Conservation (phyloP, 345 rosid genomes). For the Gossypium raimondii region DNA sequence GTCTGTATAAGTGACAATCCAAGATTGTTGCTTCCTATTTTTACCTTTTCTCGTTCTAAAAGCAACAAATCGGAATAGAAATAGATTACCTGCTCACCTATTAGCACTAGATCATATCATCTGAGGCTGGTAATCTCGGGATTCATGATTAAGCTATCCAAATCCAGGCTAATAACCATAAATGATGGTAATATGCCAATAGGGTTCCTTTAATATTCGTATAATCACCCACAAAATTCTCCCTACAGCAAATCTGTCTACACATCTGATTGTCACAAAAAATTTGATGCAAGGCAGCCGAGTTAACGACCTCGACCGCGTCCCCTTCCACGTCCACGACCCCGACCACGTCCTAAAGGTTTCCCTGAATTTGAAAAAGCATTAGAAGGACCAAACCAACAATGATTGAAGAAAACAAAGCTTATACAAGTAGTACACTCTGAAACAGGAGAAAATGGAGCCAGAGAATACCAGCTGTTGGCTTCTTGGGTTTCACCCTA, state of each 20-base stretch:
- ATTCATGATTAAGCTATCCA: slow-evolving; percentile 8
- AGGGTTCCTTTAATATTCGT: slow-evolving; percentile 12
- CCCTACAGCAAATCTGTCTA: slow-evolving; percentile 31
- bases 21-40: not conserved
- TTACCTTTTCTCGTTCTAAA: not conserved
- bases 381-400: slow-evolving; percentile 10
- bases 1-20: not conserved
- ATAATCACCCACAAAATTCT: slow-evolving; percentile 11
- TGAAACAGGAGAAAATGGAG: not conserved
- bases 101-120: not conserved
- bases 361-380: slow-evolving; percentile 48
- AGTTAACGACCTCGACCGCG: slow-evolving; percentile 79
- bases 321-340: slow-evolving; percentile 89
- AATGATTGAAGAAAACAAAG: not conserved
- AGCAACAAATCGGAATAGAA: not conserved
- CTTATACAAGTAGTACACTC: slow-evolving; percentile 4
- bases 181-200: not conserved
- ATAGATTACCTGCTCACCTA: not conserved
- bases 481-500: slow-evolving; percentile 91
- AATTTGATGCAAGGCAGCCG: slow-evolving; percentile 14
- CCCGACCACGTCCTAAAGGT: slow-evolving; percentile 85
- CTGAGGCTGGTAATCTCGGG: not conserved
- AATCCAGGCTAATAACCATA: not conserved
- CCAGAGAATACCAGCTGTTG: slow-evolving; percentile 64
- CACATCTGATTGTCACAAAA: slow-evolving; percentile 24